phyloP scores from a whole-genome alignment of 2,329 filamentous ascomycete genomes.

The Clarireedia monteithiana region DNA sequence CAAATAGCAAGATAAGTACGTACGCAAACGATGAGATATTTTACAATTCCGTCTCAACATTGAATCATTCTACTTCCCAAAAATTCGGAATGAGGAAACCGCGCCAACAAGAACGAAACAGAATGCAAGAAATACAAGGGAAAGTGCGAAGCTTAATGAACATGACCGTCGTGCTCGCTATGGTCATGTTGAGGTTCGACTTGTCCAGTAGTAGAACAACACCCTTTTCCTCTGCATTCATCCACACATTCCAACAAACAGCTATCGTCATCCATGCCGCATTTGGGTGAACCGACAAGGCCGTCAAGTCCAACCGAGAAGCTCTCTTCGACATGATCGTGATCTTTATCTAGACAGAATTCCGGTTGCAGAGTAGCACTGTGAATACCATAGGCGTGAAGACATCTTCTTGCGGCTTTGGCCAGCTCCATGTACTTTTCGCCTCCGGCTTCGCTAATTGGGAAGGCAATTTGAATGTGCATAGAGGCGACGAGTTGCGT shows the following conservation, averaged over 20 bases:
- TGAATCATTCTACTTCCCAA: no score
- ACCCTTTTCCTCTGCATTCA: slow-evolving; percentile 28
- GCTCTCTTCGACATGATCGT: slow-evolving; percentile 20
- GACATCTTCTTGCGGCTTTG: slow-evolving; percentile 71
- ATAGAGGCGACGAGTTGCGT: slow-evolving; percentile 89
- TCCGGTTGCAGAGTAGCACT: slow-evolving; percentile 97
- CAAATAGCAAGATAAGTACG: no score
- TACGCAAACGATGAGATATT: no score
- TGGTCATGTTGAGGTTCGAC: slow-evolving; percentile 21
- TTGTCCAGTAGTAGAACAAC: slow-evolving; percentile 22
- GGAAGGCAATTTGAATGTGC: slow-evolving; percentile 87
- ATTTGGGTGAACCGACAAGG: slow-evolving; percentile 19
- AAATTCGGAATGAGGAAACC: no score
- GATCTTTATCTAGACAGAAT: slow-evolving; percentile 50
- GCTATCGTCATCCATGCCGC: slow-evolving; percentile 22
- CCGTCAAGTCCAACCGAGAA: slow-evolving; percentile 21
- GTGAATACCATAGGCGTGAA: slow-evolving; percentile 94
- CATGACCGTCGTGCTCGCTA: slow-evolving; percentile 25
- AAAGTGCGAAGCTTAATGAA: slow-evolving; percentile 13
- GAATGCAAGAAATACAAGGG: no score
- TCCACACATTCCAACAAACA: slow-evolving; percentile 30
- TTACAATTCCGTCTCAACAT: no score
- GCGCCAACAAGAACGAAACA: no score
- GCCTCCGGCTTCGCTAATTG: slow-evolving; percentile 72
- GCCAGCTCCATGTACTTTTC: slow-evolving; percentile 87